Evolutionary conservation across 2,329 filamentous ascomycete species (phyloP).

Genomic region (Leptographium galeiforme): DNA sequence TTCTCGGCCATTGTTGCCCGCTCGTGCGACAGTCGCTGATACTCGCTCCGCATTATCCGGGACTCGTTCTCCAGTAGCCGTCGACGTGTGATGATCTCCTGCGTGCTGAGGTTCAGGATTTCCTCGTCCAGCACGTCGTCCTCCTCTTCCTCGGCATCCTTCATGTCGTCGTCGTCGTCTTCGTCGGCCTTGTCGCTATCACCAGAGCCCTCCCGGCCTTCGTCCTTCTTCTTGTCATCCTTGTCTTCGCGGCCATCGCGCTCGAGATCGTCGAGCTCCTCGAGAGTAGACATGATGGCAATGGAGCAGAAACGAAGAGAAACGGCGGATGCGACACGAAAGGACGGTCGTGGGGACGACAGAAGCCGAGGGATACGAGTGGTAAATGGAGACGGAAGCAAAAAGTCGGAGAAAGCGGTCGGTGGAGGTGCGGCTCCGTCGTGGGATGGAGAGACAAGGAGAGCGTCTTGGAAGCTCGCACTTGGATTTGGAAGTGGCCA

Average conservation of each 20-base stretch:
- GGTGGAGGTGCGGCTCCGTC: background rate
- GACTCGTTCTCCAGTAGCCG: constrained; percentile 94
- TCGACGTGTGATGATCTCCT: constrained; percentile 84
- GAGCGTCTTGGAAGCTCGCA: background rate
- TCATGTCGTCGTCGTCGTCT: constrained; percentile 72
- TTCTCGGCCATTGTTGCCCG: constrained; percentile 94
- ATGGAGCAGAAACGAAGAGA: background rate
- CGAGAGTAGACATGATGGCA: constrained; percentile 67
- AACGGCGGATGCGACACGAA: background rate
- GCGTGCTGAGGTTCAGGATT: constrained; percentile 82
- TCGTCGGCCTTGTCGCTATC: constrained; percentile 33
- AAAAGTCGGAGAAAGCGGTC: background rate
- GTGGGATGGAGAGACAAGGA: background rate
- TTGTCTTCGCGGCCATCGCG: constrained; percentile 61
- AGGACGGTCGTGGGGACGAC: background rate
- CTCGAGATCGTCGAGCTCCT: constrained; percentile 84
- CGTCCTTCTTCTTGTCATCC: constrained; percentile 18
- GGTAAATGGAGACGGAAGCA: background rate
- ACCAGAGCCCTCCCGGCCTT: constrained; percentile 21
- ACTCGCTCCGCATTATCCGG: constrained; percentile 97
- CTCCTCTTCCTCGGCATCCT: constrained; percentile 62
- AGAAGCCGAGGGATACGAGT: no score
- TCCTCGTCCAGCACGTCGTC: constrained; percentile 85
- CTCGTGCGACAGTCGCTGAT: constrained; percentile 84
- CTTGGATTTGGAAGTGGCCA: background rate